Conservation (phyloP, 2,329 filamentous ascomycete genomes). For the Didymella lethalis region DNA sequence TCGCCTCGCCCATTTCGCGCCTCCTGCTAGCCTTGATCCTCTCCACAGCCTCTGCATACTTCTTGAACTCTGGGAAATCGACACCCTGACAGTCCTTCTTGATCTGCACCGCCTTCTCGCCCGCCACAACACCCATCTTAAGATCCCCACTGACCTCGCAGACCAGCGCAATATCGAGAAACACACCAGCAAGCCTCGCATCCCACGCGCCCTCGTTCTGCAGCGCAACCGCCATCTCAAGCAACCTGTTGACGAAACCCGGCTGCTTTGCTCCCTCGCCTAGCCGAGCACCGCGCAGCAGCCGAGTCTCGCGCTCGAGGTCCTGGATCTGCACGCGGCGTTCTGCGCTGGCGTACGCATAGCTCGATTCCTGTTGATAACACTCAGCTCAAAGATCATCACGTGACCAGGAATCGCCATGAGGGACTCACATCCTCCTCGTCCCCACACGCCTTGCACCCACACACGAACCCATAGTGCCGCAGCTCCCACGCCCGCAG, state of each 20-base stretch:
- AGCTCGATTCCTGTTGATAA: constrained; percentile 21
- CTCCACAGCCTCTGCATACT: constrained; percentile 33
- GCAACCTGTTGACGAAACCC: constrained; percentile 31
- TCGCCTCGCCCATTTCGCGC: constrained; percentile 1
- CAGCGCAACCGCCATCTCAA: constrained; percentile 41
- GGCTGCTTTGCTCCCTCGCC: constrained; percentile 23
- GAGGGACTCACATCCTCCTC: constrained; percentile 33
- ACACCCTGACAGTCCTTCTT: constrained; percentile 39
- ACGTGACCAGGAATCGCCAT: no score
- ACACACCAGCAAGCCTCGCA: constrained; percentile 38
- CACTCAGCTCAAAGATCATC: background rate
- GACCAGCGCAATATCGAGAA: constrained; percentile 44
- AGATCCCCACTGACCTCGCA: constrained; percentile 39
- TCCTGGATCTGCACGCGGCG: constrained; percentile 45
- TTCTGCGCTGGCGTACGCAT: constrained; percentile 40
- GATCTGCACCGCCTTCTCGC: constrained; percentile 39
- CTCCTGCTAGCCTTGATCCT: constrained; percentile 30
- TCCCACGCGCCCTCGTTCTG: constrained; percentile 37
- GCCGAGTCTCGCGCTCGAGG: constrained; percentile 42
- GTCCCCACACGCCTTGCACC: constrained; percentile 49
- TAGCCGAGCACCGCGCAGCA: constrained; percentile 27
- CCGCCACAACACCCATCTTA: constrained; percentile 29
- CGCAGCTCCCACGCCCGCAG: constrained; percentile 44
- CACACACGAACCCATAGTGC: constrained; percentile 50
- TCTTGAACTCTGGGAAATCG: constrained; percentile 37